phyloP scores from a whole-genome alignment of 1,139 yeast species.

The Diutina pseudorugosa region DNA sequence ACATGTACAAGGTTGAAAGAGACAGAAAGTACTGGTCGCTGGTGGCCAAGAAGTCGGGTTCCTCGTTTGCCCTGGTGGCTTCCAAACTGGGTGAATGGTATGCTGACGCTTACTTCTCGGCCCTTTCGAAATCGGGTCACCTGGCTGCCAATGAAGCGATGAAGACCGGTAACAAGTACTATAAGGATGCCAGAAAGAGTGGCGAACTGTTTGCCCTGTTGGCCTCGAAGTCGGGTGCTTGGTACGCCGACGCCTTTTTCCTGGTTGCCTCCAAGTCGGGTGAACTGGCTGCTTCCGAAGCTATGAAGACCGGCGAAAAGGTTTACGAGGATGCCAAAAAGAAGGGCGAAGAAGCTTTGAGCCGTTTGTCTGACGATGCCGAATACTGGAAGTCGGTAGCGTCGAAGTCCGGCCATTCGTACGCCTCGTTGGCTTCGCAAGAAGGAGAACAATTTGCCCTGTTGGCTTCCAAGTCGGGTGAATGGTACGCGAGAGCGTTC shows the following conservation, averaged over 20 bases:
- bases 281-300: neutral
- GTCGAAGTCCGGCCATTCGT: neutral
- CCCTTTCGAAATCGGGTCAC: neutral
- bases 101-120: neutral
- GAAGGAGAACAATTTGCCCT: neutral
- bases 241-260: neutral
- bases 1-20: neutral
- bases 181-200: constrained; percentile 4
- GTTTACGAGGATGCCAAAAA: constrained; percentile 4
- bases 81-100: neutral
- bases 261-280: neutral
- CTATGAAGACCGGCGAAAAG: neutral
- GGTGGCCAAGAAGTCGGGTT: neutral
- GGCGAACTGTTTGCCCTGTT: neutral
- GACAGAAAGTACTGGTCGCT: neutral
- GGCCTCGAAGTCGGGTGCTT: neutral
- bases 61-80: constrained; percentile 1
- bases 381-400: neutral
- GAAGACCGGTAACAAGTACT: neutral
- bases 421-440: neutral
- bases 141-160: neutral
- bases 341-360: constrained; percentile 6
- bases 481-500: neutral
- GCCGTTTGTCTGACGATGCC: neutral
- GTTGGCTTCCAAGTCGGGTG: neutral